These are phyloP conservation scores for Talaromyces sp. DNA, from an alignment of 2,329 filamentous ascomycete species.

Conservation along the genomic window DNA sequence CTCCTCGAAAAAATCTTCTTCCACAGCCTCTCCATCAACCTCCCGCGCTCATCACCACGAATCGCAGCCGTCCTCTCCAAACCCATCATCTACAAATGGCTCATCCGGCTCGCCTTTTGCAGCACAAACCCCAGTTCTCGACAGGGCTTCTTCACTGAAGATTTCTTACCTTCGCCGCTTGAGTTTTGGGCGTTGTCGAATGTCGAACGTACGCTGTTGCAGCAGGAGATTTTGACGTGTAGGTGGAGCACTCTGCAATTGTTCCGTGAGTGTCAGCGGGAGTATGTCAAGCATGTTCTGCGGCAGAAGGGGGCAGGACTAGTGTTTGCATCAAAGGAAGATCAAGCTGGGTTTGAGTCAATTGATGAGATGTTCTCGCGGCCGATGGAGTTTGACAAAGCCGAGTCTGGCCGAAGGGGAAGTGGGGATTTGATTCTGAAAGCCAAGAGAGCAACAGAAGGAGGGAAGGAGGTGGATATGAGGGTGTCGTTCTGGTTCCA, in stretches of 20 bases:
- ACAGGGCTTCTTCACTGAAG: slow-evolving; percentile 33
- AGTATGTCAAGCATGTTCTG: slow-evolving; percentile 37
- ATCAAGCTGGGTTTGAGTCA: slow-evolving; percentile 21
- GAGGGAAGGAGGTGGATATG: slow-evolving; percentile 18
- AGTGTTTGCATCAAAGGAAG: slow-evolving; percentile 27
- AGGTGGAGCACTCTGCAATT: slow-evolving; percentile 42
- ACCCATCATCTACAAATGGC: slow-evolving; percentile 41
- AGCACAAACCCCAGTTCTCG: slow-evolving; percentile 32
- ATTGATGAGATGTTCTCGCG: slow-evolving; percentile 27
- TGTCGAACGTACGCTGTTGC: slow-evolving; percentile 32
- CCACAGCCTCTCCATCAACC: slow-evolving; percentile 47
- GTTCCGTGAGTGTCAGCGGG: slow-evolving; percentile 38
- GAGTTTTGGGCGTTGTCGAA: slow-evolving; percentile 32
- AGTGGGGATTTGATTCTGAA: slow-evolving; percentile 19
- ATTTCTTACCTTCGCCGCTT: slow-evolving; percentile 39
- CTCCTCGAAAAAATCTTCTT: slow-evolving; percentile 53
- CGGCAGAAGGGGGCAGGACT: slow-evolving; percentile 29
- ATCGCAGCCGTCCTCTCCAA: slow-evolving; percentile 42
- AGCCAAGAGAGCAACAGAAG: neutral
- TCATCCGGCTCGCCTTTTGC: slow-evolving; percentile 44
- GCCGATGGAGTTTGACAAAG: slow-evolving; percentile 24
- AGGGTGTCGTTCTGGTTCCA: slow-evolving; percentile 39
- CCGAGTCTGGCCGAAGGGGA: slow-evolving; percentile 25
- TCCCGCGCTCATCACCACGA: slow-evolving; percentile 43
- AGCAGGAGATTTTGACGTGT: slow-evolving; percentile 36